These are phyloP conservation scores for Edaphochlamys debaryana DNA, from an alignment of 139 green algal species.

Conservation along the genomic window DNA sequence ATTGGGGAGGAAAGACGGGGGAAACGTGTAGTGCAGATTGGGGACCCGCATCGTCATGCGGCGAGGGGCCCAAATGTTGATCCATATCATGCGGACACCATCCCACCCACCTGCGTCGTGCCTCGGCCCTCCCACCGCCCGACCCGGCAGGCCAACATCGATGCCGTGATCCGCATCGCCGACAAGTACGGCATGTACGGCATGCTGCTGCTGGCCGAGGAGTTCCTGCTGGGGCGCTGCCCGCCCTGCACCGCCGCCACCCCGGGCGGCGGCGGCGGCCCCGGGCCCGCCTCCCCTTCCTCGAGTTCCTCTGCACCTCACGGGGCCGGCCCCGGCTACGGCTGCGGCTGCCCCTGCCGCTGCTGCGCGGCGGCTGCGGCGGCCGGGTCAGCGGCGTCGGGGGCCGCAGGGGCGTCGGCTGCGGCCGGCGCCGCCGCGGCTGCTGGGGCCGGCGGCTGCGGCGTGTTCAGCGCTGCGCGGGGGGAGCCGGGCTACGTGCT, in stretches of 20 bases:
- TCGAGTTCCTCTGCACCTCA: too few relatives aligned
- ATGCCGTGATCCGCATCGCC: slow-evolving; percentile 3
- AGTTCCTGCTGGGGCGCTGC: slow-evolving; percentile 17
- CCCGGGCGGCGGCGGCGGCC: neutral
- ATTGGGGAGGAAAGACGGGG: neutral
- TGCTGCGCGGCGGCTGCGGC: neutral
- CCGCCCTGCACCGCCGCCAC: too few relatives aligned
- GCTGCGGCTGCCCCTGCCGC: neutral
- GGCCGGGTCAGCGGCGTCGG: neutral
- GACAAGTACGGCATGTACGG: slow-evolving; percentile 35
- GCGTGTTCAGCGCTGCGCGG: neutral
- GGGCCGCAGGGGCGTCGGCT: neutral
- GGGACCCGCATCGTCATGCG: too few relatives aligned
- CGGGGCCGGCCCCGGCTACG: too few relatives aligned
- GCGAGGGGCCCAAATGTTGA: too few relatives aligned
- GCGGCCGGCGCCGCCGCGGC: neutral
- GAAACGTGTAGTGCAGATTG: neutral
- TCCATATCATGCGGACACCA: neutral
- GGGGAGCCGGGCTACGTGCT: slow-evolving; percentile 14
- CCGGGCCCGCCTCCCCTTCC: too few relatives aligned
- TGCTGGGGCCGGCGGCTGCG: neutral
- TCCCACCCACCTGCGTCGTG: too few relatives aligned
- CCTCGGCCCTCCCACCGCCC: too few relatives aligned
- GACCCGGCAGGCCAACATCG: slow-evolving; percentile 16
- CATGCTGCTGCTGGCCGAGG: slow-evolving; percentile 28